Evolutionary conservation across 306 rosid species (phyloP).

Genomic region (Gastrolobium bilobum): DNA sequence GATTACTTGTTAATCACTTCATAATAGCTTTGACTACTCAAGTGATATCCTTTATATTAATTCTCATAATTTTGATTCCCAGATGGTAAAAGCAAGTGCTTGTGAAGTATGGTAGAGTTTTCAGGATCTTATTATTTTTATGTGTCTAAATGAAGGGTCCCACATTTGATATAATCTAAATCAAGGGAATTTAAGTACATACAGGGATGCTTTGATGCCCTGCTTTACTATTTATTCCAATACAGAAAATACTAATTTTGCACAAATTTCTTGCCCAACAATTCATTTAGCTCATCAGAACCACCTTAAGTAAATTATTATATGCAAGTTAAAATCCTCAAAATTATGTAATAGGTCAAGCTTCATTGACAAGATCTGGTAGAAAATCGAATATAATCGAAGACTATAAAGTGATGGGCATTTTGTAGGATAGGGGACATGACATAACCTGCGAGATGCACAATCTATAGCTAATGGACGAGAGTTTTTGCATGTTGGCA

Average conservation of each 20-base stretch:
- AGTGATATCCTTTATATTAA: no score
- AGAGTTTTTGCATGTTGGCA: not conserved
- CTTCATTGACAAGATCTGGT: constrained; percentile 21
- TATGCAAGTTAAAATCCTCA: not conserved
- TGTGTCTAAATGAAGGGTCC: no score
- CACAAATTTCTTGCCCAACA: constrained; percentile 37
- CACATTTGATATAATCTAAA: constrained; percentile 24
- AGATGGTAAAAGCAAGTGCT: no score
- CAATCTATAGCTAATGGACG: constrained; percentile 25
- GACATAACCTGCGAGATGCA: no score
- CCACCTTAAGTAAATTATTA: not conserved
- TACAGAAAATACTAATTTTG: constrained; percentile 37
- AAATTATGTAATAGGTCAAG: not conserved
- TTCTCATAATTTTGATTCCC: no score
- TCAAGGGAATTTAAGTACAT: not conserved
- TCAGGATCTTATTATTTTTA: no score
- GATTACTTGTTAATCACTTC: no score
- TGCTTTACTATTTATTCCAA: constrained; percentile 33
- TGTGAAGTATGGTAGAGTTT: no score
- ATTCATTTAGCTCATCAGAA: not conserved
- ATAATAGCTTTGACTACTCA: no score
- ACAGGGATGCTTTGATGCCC: constrained; percentile 32
- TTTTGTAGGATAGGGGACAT: constrained; percentile 40
- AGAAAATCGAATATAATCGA: not conserved
- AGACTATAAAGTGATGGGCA: constrained; percentile 37